Evolutionary conservation across 2,329 filamentous ascomycete genomes (phyloP), one percentile per base, ranked within the genome.

Genomic region (Grosmannia serpens): DNA sequence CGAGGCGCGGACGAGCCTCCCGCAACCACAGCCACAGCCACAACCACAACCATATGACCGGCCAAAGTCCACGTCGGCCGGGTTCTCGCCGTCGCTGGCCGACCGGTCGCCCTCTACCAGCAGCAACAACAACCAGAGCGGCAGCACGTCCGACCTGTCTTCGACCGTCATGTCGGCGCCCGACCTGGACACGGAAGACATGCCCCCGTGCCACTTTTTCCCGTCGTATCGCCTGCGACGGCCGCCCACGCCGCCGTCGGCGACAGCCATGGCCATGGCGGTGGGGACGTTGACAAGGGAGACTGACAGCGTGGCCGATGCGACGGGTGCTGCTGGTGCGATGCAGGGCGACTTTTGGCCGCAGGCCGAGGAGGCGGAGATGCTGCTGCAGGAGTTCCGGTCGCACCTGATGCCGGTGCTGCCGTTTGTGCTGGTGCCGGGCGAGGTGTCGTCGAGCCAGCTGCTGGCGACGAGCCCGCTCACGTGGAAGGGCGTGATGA

Each of bases 401-500:
- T 63, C 66, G 3, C 57, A 68, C 24, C 66, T 74, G 57, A 67
- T 67, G 35, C 66, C 66, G 0, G 63, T 77, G 10, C 74, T 76
- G 56, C 77, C 77, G 10, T 80, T 80, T 60, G 73, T 77, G 10
- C 62, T 74, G 17, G 66, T 78, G 5, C 71, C 76, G 0, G 61
- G 63, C 27, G 61, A 69, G 51, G 63, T 76, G 62, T 66, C 65
- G 4, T 69, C 75, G 1, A 63, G 65, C 2, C 66, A 73, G 61
- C 66, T 80, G 51, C 69, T 69, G 29, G 64, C 65, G 29, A 60
- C 70, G 60, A 67, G 71, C 7, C 77, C 77, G 26, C 75, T 75
- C 47, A 62, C 79, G 47, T 81, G 77, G 76, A 78, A 77, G 64
- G 74, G 71, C 4, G 65, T 75, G 61, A 78, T 80, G 73, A 71